These are phyloP conservation scores for Hansenula sp. DNA, from an alignment of 1,139 yeast species.

Conservation along the genomic window DNA sequence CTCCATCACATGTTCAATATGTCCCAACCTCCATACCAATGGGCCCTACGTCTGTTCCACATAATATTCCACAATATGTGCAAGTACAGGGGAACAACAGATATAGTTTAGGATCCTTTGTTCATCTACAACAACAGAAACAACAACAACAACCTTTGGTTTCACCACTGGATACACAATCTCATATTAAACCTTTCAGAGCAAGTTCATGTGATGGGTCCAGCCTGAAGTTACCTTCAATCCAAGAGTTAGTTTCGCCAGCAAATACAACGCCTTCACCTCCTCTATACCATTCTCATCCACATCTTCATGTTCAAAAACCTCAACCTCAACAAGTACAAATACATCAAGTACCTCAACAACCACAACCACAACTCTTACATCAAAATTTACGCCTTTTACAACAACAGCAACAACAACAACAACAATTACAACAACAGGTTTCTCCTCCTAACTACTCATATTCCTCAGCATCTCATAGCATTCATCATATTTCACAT, in stretches of 20 bases:
- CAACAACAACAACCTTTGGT: background rate
- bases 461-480: background rate
- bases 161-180: background rate
- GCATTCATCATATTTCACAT: background rate
- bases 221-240: background rate
- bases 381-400: conserved; percentile 2
- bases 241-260: background rate
- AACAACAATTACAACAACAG: background rate
- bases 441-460: background rate
- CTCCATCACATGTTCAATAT: background rate
- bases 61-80: background rate
- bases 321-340: conserved; percentile 1
- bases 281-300: background rate
- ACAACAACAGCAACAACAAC: background rate
- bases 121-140: background rate
- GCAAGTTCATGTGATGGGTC: background rate
- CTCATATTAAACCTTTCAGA: background rate
- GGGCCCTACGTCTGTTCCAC: background rate
- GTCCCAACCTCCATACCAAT: background rate
- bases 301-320: conserved; percentile 3
- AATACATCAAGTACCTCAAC: background rate
- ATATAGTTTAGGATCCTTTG: background rate
- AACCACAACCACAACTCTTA: background rate
- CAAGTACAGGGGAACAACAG: background rate
- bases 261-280: background rate